Evolutionary conservation across 345 rosid genomes (phyloP), one percentile per base, ranked within the genome.

Genomic region (Jatropha curcas): DNA sequence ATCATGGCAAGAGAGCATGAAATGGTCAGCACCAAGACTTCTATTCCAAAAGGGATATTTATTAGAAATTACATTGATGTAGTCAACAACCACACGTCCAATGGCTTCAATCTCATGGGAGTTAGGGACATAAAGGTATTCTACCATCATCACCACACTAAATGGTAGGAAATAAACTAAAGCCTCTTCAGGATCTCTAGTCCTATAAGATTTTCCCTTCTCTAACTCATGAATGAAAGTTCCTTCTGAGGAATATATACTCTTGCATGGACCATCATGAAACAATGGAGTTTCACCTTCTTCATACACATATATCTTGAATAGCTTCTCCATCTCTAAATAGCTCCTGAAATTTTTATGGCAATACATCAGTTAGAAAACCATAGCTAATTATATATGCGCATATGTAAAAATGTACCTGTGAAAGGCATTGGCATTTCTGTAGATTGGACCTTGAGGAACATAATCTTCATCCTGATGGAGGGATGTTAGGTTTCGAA

Each of bases 1-100:
- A 55, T 90, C 97, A 74, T 90, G 92, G 81, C 96, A 93, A 39
- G 96, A 84, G 37, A 89, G 84, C 92, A 93, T 90, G 79, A 86
- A 80, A 72, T 93, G 96, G 73, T 90, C 96, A n/a, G 87, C 89
- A 9, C 96, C 96, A 24, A 81, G 83, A 82, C 93, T 88, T 41
- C 88, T 77, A 68, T 93, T 93, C 94, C 98, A 90, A 34, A 78
- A 90, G 7, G 87, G 89, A 74, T 90, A 75, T 67, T 83, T 89
- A 11, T 22, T 20, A 24, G 94, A 80, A 33, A 88, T 68, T 52
- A 82, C 39, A 7, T 68, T 60, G 28, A 89, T 46, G 70, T 89
- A 89, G 71, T 89, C 94, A 0, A 78, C 81, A 24, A 89, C 71
- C 2, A 86, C 69, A 10, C 81, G 83, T 55, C 84, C 85, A 28